Base-by-base conservation (phyloP, 768 basidiomycete species). In the Cantharellus cinnabarinus region DNA sequence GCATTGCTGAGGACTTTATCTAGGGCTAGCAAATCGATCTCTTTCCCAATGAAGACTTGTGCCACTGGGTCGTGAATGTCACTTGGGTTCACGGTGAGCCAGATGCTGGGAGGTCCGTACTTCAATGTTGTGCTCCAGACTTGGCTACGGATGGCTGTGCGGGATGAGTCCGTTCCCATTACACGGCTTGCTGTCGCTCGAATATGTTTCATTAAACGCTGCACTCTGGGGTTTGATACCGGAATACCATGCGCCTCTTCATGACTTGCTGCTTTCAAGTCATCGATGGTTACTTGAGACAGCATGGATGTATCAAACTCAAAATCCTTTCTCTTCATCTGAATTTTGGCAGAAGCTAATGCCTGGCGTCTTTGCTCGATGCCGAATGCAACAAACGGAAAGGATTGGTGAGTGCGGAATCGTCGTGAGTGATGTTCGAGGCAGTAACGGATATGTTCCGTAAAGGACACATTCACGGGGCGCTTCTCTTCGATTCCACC, bases 21-120 rank as follows among this genome's bases (percentile, higher is more conserved):
- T 77, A 76, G 0, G 61, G 1, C 56, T 79, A 72, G 20, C 4
- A 78, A 58, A 56, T 77, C 66, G 4, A 79, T 76, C 0, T 73
- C 63, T 38, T 67, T 68, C 0, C 77, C 75, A 0, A 71, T 67
- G 5, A 78, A 65, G 0, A 77, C 68, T 58, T 77, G 75, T 0
- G 71, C 72, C 34, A 76, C 68, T 0, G 75, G 75, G 60, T 76
- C 72, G 39, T 73, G 68, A 0, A 70, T 56, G 59, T 76, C 73
- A 0, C 63, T 58, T 0, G 71, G 73, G 60, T 75, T 76, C 2
- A 77, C 67, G 0, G 75, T 77, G 1, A 72, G 61, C 75, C 76
- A 77, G 0, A 76, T 37, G 1, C 57, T 62, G 0, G 74, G 73
- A 1, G 71, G 70, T 14, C 66, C 66, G 35, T 62, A 63, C 1